These are phyloP conservation scores for Globisporangium megalacanthum DNA, from an alignment of 352 stramenopile species.

Conservation along the genomic window DNA sequence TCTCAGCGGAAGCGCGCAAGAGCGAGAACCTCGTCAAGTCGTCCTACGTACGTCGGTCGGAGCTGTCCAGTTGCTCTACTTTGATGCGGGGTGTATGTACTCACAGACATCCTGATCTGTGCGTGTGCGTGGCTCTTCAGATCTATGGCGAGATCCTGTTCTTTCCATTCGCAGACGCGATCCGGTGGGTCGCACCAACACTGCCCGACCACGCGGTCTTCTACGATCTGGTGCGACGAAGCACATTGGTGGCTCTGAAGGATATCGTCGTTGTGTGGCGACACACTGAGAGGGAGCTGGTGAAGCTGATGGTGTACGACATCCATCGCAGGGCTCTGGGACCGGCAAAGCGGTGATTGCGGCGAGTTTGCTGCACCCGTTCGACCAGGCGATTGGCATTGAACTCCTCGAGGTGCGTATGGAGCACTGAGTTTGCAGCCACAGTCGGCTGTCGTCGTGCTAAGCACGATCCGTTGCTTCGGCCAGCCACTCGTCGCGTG, in stretches of 20 bases:
- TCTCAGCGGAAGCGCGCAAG: conserved; percentile 75
- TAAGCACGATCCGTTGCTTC: neutral
- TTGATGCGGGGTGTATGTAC: too few relatives aligned
- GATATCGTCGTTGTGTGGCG: too few relatives aligned
- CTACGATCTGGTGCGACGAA: conserved; percentile 63
- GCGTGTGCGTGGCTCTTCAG: conserved; percentile 17
- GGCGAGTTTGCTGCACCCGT: conserved; percentile 70
- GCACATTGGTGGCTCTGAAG: too few relatives aligned
- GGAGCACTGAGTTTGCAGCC: neutral
- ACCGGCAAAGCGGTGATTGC: conserved; percentile 78
- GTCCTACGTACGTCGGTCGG: conserved; percentile 45
- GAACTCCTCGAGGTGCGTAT: conserved; percentile 54
- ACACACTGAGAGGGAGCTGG: neutral
- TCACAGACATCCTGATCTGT: too few relatives aligned
- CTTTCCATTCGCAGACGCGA: conserved; percentile 75
- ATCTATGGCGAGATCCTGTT: conserved; percentile 85
- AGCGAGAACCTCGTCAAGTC: conserved; percentile 75
- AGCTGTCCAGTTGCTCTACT: neutral
- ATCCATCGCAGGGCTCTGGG: conserved; percentile 68
- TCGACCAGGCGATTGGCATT: conserved; percentile 81
- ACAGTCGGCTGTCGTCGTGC: neutral
- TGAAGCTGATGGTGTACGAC: neutral
- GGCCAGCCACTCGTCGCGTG: conserved; percentile 60
- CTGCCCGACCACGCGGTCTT: conserved; percentile 72
- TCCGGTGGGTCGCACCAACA: conserved; percentile 53